These are phyloP conservation scores for Babesia caballi DNA, from an alignment of 169 alveolate species.

Conservation along the genomic window DNA sequence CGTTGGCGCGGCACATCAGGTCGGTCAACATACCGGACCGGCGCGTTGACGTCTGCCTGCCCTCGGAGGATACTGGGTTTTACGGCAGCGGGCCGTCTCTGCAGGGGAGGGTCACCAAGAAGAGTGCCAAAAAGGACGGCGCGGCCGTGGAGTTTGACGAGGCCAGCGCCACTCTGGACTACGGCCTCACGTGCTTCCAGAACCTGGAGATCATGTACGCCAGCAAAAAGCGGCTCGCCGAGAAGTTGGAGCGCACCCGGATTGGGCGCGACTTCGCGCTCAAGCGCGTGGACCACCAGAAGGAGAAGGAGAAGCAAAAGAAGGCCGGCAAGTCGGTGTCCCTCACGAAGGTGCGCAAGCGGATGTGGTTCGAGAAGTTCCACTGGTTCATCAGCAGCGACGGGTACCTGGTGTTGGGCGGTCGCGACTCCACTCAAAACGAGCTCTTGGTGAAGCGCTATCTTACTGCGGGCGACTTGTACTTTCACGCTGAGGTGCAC, in stretches of 20 bases:
- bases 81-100: constrained; percentile 54
- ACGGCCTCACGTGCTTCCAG: constrained; percentile 79
- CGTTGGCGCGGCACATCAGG: constrained; percentile 81
- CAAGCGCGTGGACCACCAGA: constrained; percentile 86
- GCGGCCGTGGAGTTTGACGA: constrained; percentile 28
- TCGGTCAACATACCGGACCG: constrained; percentile 75
- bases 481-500: constrained; percentile 95
- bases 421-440: constrained; percentile 91
- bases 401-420: constrained; percentile 80
- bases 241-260: constrained; percentile 85
- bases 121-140: background rate
- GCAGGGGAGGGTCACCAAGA: constrained; percentile 44
- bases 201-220: constrained; percentile 84
- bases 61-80: constrained; percentile 71
- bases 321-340: constrained; percentile 40
- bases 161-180: constrained; percentile 36
- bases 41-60: constrained; percentile 27
- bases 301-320: constrained; percentile 74
- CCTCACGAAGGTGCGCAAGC: constrained; percentile 79
- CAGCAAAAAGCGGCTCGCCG: constrained; percentile 81
- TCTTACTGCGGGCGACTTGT: constrained; percentile 87
- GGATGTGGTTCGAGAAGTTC: constrained; percentile 96
- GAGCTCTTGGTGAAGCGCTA: constrained; percentile 92
- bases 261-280: constrained; percentile 86
- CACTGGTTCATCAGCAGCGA: constrained; percentile 94